Percentiles rank a stretch among this genome's conserved stretches.
Evolutionary conservation across 2,329 filamentous ascomycete species (phyloP).

Genomic region (Fusarium transvaalense): DNA sequence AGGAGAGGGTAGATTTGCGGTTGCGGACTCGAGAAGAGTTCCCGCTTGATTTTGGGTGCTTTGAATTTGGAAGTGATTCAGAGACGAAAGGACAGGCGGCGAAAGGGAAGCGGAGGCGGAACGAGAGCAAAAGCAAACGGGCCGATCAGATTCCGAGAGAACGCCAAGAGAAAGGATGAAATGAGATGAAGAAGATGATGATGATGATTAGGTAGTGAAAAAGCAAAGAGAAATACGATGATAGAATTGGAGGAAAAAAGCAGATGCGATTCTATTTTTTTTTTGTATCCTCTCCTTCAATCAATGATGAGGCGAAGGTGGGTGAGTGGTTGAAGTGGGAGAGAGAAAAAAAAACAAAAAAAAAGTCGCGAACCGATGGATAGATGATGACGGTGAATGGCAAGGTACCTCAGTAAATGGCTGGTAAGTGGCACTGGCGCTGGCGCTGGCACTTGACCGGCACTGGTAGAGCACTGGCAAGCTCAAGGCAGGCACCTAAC

Average conservation of each 20-base stretch:
- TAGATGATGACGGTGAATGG: slow-evolving; percentile 34
- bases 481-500: slow-evolving; percentile 4
- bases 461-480: slow-evolving; percentile 10
- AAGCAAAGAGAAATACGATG: slow-evolving; percentile 9
- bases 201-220: slow-evolving; percentile 10
- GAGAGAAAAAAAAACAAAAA: slow-evolving; percentile 12
- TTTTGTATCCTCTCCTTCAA: slow-evolving; percentile 17
- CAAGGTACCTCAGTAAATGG: slow-evolving; percentile 8
- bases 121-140: slow-evolving; percentile 44
- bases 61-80: slow-evolving; percentile 28
- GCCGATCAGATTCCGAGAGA: slow-evolving; percentile 43
- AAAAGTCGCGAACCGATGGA: slow-evolving; percentile 27
- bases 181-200: slow-evolving; percentile 13
- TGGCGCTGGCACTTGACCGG: slow-evolving; percentile 14
- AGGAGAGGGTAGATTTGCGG: slow-evolving; percentile 37
- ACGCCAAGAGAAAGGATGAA: slow-evolving; percentile 35
- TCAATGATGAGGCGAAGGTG: slow-evolving; percentile 30
- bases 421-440: slow-evolving; percentile 15
- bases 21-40: slow-evolving; percentile 43
- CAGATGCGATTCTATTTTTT: slow-evolving; percentile 28
- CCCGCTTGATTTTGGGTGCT: slow-evolving; percentile 25
- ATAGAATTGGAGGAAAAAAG: slow-evolving; percentile 3
- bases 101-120: slow-evolving; percentile 44
- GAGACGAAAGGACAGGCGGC: slow-evolving; percentile 23
- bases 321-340: not conserved